Conservation (phyloP, 1,139 yeast species). For the Arxiozyma slooffiae region DNA sequence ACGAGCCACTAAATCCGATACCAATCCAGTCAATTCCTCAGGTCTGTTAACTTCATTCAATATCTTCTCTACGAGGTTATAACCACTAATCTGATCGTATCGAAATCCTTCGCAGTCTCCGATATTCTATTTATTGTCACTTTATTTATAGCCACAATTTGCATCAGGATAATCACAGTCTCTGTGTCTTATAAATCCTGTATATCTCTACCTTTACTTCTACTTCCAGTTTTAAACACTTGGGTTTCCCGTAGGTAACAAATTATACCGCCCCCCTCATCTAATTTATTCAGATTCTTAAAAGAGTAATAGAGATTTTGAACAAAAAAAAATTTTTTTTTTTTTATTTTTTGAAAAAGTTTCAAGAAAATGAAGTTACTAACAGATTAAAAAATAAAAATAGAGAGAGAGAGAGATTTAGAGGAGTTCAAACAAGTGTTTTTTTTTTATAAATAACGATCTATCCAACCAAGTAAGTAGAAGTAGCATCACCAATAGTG, state of each 20-base stretch:
- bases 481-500: neutral
- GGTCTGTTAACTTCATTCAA: slow-evolving; percentile 15
- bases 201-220: neutral
- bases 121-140: slow-evolving; percentile 9
- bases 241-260: neutral
- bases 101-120: slow-evolving; percentile 21
- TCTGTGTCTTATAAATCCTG: neutral
- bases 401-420: too few species aligned
- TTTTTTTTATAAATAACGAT: too few species aligned
- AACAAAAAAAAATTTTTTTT: too few species aligned
- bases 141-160: neutral
- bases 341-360: neutral
- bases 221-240: neutral
- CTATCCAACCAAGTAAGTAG: neutral
- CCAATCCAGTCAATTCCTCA: slow-evolving; percentile 17
- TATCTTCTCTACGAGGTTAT: slow-evolving; percentile 23
- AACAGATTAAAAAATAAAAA: neutral
- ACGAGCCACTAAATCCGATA: slow-evolving; percentile 11
- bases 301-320: neutral
- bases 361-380: too few species aligned
- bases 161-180: neutral
- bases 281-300: neutral
- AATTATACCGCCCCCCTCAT: neutral
- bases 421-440: too few species aligned
- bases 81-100: slow-evolving; percentile 17